phyloP scores from a whole-genome alignment of 2,329 filamentous ascomycete genomes.

The Samsoniella hepiali region DNA sequence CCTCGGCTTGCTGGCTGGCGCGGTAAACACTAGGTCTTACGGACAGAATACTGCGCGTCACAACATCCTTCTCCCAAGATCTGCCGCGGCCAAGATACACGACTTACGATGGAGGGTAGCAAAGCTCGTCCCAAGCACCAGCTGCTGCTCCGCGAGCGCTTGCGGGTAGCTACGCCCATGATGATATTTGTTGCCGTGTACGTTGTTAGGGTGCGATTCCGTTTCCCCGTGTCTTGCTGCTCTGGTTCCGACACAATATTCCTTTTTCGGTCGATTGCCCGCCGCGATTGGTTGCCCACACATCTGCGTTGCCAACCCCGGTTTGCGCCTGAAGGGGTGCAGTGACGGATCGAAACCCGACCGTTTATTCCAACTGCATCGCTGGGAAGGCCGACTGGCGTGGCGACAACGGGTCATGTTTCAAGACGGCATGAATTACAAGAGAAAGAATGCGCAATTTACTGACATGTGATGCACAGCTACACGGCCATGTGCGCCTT shows the following conservation, averaged over 20 bases:
- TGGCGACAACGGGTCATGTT: too few relatives aligned
- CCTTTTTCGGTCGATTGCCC: neutral
- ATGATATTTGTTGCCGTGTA: slow-evolving; percentile 15
- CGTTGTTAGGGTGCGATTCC: neutral
- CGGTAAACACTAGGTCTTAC: neutral
- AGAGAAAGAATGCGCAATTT: neutral
- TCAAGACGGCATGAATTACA: too few relatives aligned
- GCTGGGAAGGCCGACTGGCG: too few relatives aligned
- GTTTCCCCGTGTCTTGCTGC: neutral
- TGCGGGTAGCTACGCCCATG: slow-evolving; percentile 11
- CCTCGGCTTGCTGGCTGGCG: too few relatives aligned
- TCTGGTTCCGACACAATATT: neutral
- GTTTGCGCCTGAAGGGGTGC: neutral
- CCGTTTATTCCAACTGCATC: neutral
- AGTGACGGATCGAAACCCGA: neutral
- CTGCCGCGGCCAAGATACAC: neutral
- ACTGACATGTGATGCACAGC: slow-evolving; percentile 15
- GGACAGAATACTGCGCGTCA: neutral
- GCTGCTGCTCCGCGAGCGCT: slow-evolving; percentile 2
- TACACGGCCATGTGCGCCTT: slow-evolving; percentile 27
- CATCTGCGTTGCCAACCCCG: neutral
- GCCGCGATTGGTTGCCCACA: neutral
- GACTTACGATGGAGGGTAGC: neutral
- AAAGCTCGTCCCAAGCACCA: neutral
- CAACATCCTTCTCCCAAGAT: neutral